These are phyloP conservation scores for Talaromyces sp. DNA, from an alignment of 2,329 filamentous ascomycete genomes.

Conservation along the genomic window DNA sequence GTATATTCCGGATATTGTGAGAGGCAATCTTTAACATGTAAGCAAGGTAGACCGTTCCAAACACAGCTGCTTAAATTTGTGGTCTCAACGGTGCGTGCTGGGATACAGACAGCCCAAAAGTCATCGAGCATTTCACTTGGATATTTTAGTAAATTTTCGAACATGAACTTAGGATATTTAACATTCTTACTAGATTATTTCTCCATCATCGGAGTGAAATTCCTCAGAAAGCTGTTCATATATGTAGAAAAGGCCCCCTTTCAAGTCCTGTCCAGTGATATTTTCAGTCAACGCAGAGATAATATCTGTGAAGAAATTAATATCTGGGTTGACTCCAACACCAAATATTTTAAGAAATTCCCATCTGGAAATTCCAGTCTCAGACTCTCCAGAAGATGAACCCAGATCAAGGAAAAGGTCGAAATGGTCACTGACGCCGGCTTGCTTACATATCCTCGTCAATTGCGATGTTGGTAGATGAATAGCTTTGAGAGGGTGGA, in stretches of 20 bases:
- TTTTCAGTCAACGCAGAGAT: background rate
- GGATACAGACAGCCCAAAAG: background rate
- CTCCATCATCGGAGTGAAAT: background rate
- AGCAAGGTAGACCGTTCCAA: background rate
- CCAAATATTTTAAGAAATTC: background rate
- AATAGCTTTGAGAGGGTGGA: background rate
- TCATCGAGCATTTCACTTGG: background rate
- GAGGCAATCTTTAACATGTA: background rate
- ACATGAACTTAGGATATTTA: background rate
- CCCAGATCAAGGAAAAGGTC: background rate
- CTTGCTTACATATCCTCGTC: background rate
- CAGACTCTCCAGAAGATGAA: background rate
- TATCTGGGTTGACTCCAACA: background rate
- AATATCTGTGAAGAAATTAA: background rate
- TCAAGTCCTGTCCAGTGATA: background rate
- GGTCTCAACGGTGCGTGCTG: background rate
- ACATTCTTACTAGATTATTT: background rate
- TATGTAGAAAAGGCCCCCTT: background rate
- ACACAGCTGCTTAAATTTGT: background rate
- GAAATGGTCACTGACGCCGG: background rate
- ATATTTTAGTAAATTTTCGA: background rate
- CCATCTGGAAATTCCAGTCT: background rate
- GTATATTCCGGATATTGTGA: background rate
- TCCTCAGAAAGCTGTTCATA: background rate
- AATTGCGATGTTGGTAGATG: background rate